These are phyloP conservation scores for Erodium maritimum DNA, from an alignment of 345 rosid species.

Conservation along the genomic window DNA sequence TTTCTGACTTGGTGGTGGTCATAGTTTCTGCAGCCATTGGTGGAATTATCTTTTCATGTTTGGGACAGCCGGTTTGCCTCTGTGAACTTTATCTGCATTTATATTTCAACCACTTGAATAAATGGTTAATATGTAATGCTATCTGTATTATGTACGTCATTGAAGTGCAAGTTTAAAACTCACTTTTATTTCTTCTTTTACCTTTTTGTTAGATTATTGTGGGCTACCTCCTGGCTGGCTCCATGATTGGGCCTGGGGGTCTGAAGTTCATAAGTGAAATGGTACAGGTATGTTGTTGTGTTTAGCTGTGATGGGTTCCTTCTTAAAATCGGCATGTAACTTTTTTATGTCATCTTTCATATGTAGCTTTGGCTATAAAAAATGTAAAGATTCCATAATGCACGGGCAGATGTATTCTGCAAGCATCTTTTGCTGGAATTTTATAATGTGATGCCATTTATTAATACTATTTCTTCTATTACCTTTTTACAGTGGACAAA, in stretches of 20 bases:
- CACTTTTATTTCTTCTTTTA: constrained; percentile 1
- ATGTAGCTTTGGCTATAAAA: not conserved
- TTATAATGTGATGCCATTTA: no score
- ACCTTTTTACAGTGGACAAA: no score
- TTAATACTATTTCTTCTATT: no score
- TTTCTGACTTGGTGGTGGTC: constrained; percentile 90
- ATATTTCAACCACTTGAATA: constrained; percentile 5
- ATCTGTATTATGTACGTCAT: constrained; percentile 3
- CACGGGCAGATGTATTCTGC: not conserved
- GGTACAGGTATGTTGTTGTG: constrained; percentile 69
- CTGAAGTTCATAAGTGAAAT: constrained; percentile 91
- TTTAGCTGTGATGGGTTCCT: not conserved
- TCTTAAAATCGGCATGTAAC: not conserved
- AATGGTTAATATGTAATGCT: not conserved
- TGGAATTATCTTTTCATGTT: constrained; percentile 84
- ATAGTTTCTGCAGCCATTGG: constrained; percentile 98
- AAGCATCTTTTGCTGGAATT: no score
- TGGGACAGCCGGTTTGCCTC: constrained; percentile 91
- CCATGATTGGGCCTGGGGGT: constrained; percentile 95
- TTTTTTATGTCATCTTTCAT: not conserved
- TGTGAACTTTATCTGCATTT: constrained; percentile 9
- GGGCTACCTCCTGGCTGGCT: constrained; percentile 97
- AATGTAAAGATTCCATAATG: not conserved
- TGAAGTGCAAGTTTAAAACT: constrained; percentile 1
- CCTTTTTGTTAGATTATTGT: constrained; percentile 57